phyloP scores from a whole-genome alignment of 2,329 filamentous ascomycete genomes.

The Colletotrichum tamarilloi region DNA sequence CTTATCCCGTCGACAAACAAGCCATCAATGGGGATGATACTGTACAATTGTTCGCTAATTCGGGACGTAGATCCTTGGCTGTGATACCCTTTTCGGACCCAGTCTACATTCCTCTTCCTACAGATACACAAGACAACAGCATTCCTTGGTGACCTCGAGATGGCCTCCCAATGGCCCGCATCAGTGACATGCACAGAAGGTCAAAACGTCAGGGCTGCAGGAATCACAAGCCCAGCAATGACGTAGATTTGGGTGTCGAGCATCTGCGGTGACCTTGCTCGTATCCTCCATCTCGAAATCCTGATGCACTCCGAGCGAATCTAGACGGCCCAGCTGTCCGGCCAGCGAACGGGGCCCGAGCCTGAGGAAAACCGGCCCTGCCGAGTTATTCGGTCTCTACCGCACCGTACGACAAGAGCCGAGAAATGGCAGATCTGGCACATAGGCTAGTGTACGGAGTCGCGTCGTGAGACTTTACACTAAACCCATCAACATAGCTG shows the following conservation, averaged over 20 bases:
- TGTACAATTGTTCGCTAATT: slow-evolving; percentile 4
- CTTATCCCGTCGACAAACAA: slow-evolving; percentile 5
- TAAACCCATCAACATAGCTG: slow-evolving; percentile 2
- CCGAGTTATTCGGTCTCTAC: slow-evolving; percentile 18
- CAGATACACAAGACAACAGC: slow-evolving; percentile 15
- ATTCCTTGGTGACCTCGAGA: slow-evolving; percentile 17
- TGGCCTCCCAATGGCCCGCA: slow-evolving; percentile 1
- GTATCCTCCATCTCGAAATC: background rate
- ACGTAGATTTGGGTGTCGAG: slow-evolving; percentile 18
- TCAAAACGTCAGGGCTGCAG: slow-evolving; percentile 7
- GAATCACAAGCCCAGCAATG: slow-evolving; percentile 11
- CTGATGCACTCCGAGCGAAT: background rate
- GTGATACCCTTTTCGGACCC: background rate
- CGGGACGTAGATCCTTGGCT: slow-evolving; percentile 1
- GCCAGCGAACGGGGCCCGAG: slow-evolving; percentile 21
- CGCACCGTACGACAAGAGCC: slow-evolving; percentile 10
- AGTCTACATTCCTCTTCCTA: slow-evolving; percentile 14
- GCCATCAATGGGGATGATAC: slow-evolving; percentile 6
- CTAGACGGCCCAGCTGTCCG: slow-evolving; percentile 22
- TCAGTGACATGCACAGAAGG: background rate
- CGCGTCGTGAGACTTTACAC: background rate
- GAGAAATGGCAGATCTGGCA: slow-evolving; percentile 9
- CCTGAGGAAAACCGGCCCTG: slow-evolving; percentile 21
- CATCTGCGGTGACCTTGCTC: slow-evolving; percentile 1
- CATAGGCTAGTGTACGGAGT: slow-evolving; percentile 6